phyloP scores from a whole-genome alignment of 805 yeast genomes.

The Candida nanaspora region DNA sequence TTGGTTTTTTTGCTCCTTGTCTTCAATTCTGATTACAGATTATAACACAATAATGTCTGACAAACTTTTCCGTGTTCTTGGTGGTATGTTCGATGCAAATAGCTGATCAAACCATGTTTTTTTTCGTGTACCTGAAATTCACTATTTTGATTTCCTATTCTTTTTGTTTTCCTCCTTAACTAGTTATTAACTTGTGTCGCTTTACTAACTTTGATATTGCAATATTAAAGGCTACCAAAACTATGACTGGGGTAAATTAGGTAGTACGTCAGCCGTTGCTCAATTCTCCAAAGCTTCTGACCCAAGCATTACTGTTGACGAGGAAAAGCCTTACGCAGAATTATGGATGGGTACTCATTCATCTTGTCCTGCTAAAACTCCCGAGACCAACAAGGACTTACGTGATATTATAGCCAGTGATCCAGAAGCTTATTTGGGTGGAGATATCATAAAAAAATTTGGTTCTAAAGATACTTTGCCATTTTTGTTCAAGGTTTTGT shows the following conservation, averaged over 20 bases:
- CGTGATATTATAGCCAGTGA: slow-evolving; percentile 56
- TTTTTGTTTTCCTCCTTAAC: not conserved
- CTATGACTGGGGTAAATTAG: slow-evolving; percentile 56
- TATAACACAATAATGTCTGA: slow-evolving; percentile 17
- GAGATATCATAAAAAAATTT: slow-evolving; percentile 53
- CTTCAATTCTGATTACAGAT: too few species aligned
- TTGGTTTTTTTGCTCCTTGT: too few species aligned
- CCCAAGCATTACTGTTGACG: slow-evolving; percentile 55
- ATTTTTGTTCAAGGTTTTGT: slow-evolving; percentile 86
- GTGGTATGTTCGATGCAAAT: slow-evolving; percentile 17
- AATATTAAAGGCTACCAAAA: slow-evolving; percentile 26
- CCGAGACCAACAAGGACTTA: slow-evolving; percentile 46
- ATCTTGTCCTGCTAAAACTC: slow-evolving; percentile 69
- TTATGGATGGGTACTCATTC: slow-evolving; percentile 99
- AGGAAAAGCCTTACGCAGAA: slow-evolving; percentile 86
- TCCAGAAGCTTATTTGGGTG: slow-evolving; percentile 57
- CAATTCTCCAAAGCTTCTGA: slow-evolving; percentile 71
- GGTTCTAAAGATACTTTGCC: slow-evolving; percentile 72
- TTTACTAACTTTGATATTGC: not conserved
- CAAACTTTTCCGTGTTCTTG: slow-evolving; percentile 24
- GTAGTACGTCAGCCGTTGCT: slow-evolving; percentile 83
- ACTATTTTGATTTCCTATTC: not conserved
- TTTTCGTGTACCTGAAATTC: not conserved
- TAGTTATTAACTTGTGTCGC: not conserved
- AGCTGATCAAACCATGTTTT: not conserved